Base-by-base conservation (phyloP, 768 basidiomycete genomes). In the Asterophora lycoperdoides region DNA sequence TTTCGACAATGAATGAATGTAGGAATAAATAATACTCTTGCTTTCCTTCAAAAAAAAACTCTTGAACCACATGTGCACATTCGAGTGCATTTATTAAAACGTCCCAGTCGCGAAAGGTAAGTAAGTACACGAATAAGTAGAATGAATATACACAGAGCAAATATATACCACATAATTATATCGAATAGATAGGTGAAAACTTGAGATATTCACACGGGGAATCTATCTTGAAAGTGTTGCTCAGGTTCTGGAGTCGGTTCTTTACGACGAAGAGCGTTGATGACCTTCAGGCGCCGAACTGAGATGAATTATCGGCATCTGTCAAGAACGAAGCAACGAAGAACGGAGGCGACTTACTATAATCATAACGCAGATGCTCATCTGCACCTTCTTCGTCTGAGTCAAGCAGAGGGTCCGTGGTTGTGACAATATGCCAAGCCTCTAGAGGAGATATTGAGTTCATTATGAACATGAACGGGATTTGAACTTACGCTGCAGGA, bases 301-400 rank as follows among this genome's bases (percentile, higher is more conserved):
- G 46, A 9, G 44, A 34, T 49, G 54, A 42, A 37, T 8, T 54
- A 20, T 50, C 17, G 46, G 45, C 34, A 49, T 35, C 18, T 46
- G 49, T 50, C 19, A 29, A 46, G 43, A 38, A 51, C 33, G 37
- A 47, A 34, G 15, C 30, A 44, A 15, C 20, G 14, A 39, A 13
- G 44, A 19, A 23, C 1, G 30, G 23, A 23, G 23, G 23, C 23
- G 23, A 23, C 23, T 46, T 52, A 88, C 87, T 65, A 56, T 86
- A 87, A 56, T 89, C 87, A 40, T 77, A 68, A 28, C 81, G 76
- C 30, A 77, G 69, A 55, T 84, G 71, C 56, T 85, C 83, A 57
- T 89, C 84, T 11, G 70, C 74, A 41, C 69, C 66, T 59, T 86
- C 84, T 36, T 86, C 84, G 51, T 89, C 88, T 23, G 88, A 89